Base-by-base conservation (phyloP, 179 eudicot genomes). In the Silene noctiflora region DNA sequence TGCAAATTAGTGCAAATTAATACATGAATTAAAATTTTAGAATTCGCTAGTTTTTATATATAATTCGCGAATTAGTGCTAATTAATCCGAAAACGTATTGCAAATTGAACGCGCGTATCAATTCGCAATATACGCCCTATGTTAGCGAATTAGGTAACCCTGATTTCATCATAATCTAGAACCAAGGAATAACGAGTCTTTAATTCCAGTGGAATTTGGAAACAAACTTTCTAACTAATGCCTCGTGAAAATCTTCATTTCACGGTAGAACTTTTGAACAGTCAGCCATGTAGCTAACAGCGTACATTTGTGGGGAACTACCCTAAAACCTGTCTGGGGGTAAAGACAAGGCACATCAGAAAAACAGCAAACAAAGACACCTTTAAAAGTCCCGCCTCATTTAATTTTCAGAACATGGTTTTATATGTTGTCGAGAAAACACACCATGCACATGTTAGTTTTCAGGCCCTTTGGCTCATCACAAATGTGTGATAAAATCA, bases 391-490 rank as follows among this genome's bases (percentile, higher is more conserved):
- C 20, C 48, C 67, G 55, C 59, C 27, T 17, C 9, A 17, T 31
- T 21, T 19, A 16, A 73, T 56, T 22, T 20, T 72, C n/a, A 73
- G 17, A 56, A 19, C 17, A 73, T 27, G 22, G 12, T 4, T 68
- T 65, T 35, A 58, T 53, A 31, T 25, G 71, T 60, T 48, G 24
- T 14, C 9, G 21, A 80, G 74, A 71, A 66, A 48, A 16, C 89
- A 61, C 89, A 96, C 99, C 97, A 94, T 86, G 88, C 93, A 96
- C 99, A 96, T 91, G 77, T 81, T 87, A 59, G 98, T 96, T 86
- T 93, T 96, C 72, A 96, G 84, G 79, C 98, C 99, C 89, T 91
- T 96, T 19, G 99, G 97, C 85, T 96, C 98, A 85, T 96, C 99
- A 69, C 99, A 96, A 83, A 96, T 67, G 84, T 93, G 99, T 77